Percentiles rank a stretch among this genome's conserved stretches.
Conservation (phyloP, 805 yeast species). For the Metahyphopichia silvanorum region DNA sequence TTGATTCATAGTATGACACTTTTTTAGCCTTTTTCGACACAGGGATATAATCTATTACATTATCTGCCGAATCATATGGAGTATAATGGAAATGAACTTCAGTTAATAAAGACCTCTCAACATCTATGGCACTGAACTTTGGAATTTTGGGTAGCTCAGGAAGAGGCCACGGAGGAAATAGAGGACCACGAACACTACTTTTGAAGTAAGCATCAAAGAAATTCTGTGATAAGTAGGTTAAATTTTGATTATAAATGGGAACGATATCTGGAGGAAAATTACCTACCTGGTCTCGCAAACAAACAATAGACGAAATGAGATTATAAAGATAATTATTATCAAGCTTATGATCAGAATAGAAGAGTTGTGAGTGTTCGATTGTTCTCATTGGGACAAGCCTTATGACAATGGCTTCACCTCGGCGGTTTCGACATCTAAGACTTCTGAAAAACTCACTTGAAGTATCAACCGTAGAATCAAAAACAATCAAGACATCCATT, state of each 20-base stretch:
- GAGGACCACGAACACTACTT: slow-evolving; percentile 5
- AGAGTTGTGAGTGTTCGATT: slow-evolving; percentile 72
- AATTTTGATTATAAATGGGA: slow-evolving; percentile 67
- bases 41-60: slow-evolving; percentile 9
- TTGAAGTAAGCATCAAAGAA: slow-evolving; percentile 51
- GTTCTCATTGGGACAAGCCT: slow-evolving; percentile 75
- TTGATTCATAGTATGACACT: slow-evolving; percentile 50
- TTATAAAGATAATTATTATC: slow-evolving; percentile 50
- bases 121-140: slow-evolving; percentile 65
- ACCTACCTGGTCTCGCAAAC: slow-evolving; percentile 79
- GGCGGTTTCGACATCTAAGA: slow-evolving; percentile 27
- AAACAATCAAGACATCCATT: slow-evolving; percentile 59
- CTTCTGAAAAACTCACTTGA: slow-evolving; percentile 22
- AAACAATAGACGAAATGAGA: slow-evolving; percentile 78
- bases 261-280: slow-evolving; percentile 73
- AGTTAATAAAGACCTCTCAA: slow-evolving; percentile 70
- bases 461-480: slow-evolving; percentile 60
- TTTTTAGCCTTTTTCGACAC: slow-evolving; percentile 6
- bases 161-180: slow-evolving; percentile 64
- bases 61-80: slow-evolving; percentile 46
- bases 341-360: slow-evolving; percentile 31
- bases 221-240: slow-evolving; percentile 52
- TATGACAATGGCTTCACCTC: slow-evolving; percentile 50
- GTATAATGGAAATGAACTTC: slow-evolving; percentile 66
- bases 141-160: slow-evolving; percentile 70